phyloP scores from a whole-genome alignment of 225 moss, liverwort and hornwort species.

The Bryoerythrophyllum caledonicum region DNA sequence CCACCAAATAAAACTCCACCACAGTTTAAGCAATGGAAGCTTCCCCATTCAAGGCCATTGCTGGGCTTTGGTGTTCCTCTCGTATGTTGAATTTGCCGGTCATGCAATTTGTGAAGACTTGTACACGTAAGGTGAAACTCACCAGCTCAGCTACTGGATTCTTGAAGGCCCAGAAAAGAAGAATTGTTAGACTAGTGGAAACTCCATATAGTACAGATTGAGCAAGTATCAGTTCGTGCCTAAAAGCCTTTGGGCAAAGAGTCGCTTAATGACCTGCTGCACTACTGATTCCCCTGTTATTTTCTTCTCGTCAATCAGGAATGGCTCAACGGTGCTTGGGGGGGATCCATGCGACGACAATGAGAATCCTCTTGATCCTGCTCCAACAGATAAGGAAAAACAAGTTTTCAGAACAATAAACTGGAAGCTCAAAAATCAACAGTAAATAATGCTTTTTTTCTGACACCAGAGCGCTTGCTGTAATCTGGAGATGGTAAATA shows the following conservation, averaged over 20 bases:
- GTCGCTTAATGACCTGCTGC: slow-evolving; percentile 85
- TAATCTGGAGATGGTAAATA: too few relatives aligned
- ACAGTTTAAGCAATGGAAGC: too few relatives aligned
- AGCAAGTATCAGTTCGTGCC: slow-evolving; percentile 63
- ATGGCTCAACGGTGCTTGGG: slow-evolving; percentile 95
- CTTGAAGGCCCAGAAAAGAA: slow-evolving; percentile 12
- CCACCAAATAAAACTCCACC: too few relatives aligned
- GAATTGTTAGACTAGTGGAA: slow-evolving; percentile 26
- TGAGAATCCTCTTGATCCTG: slow-evolving; percentile 84
- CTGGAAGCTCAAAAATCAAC: too few relatives aligned
- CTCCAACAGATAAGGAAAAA: slow-evolving; percentile 13
- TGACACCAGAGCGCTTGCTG: too few relatives aligned
- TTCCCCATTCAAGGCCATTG: too few relatives aligned
- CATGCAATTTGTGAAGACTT: too few relatives aligned
- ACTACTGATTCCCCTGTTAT: slow-evolving; percentile 69
- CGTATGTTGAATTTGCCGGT: too few relatives aligned
- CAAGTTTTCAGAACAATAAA: slow-evolving; percentile 12
- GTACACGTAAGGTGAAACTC: too few relatives aligned
- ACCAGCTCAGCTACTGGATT: slow-evolving; percentile 11
- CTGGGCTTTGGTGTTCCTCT: too few relatives aligned
- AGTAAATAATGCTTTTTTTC: too few relatives aligned
- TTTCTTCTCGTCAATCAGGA: slow-evolving; percentile 87
- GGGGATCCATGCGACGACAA: slow-evolving; percentile 76
- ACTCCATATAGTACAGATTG: slow-evolving; percentile 36
- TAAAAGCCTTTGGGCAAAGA: slow-evolving; percentile 83